phyloP scores from a whole-genome alignment of 2,329 filamentous ascomycete genomes.

The Dactylonectria estremocensis region DNA sequence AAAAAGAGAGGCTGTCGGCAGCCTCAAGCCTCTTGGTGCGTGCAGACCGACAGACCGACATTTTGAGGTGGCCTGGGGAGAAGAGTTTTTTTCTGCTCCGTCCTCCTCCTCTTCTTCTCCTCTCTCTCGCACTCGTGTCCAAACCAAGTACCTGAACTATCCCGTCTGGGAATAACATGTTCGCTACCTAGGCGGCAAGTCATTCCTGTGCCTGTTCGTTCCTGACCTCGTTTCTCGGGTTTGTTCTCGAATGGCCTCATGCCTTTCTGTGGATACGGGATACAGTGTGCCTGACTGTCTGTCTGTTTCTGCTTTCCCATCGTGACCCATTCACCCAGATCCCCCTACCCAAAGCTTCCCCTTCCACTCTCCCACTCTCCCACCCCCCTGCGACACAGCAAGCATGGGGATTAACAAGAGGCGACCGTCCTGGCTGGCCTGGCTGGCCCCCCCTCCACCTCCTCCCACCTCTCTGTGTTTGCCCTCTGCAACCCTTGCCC shows the following conservation, averaged over 20 bases:
- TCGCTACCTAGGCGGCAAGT: not conserved
- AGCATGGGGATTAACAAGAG: conserved; percentile 46
- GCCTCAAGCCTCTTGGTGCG: conserved; percentile 33
- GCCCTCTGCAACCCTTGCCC: conserved; percentile 31
- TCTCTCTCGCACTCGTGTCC: conserved; percentile 1
- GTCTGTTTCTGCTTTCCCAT: conserved; percentile 4
- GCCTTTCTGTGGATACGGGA: not conserved
- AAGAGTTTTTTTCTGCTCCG: conserved; percentile 11
- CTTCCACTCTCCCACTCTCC: conserved; percentile 21
- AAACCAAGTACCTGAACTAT: not conserved
- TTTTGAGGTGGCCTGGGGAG: conserved; percentile 34
- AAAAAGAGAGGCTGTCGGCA: not conserved
- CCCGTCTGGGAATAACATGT: not conserved
- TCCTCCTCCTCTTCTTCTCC: not conserved
- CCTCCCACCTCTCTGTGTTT: conserved; percentile 20
- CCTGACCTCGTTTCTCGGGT: not conserved
- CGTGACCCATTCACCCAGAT: not conserved
- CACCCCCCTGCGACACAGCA: conserved; percentile 35
- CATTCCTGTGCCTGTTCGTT: not conserved
- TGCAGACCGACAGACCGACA: conserved; percentile 43
- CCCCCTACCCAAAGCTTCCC: conserved; percentile 14
- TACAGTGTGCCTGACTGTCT: conserved; percentile 15
- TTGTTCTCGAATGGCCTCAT: conserved; percentile 24
- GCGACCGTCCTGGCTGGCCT: conserved; percentile 31
- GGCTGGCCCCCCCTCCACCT: conserved; percentile 18